A percentile compares a stretch with the other conserved stretches of the same genome.
Evolutionary conservation across 352 stramenopile species (phyloP).

Genomic region (Phytopythium boreale): DNA sequence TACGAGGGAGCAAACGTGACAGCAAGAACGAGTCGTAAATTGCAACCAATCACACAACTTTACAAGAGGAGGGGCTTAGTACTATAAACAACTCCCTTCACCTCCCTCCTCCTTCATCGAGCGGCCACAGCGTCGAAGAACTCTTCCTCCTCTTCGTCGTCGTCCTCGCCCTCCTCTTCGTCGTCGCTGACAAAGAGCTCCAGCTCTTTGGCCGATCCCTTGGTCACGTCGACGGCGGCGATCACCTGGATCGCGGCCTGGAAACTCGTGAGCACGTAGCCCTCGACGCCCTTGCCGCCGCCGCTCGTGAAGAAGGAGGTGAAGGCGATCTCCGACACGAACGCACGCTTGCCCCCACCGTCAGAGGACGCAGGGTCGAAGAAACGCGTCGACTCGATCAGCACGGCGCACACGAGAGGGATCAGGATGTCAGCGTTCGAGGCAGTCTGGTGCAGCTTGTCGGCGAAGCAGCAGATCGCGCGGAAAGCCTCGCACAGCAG

Average conservation of each 20-base stretch:
- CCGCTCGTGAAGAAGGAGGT: slow-evolving; percentile 76
- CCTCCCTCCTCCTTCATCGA: not conserved
- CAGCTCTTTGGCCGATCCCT: slow-evolving; percentile 47
- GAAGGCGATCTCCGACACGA: slow-evolving; percentile 74
- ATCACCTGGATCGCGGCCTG: slow-evolving; percentile 71
- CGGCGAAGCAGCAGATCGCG: slow-evolving; percentile 60
- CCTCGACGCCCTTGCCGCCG: slow-evolving; percentile 70
- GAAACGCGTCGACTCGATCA: slow-evolving; percentile 38
- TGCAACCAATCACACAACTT: not conserved
- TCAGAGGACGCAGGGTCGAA: slow-evolving; percentile 5
- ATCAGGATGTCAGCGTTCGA: slow-evolving; percentile 74
- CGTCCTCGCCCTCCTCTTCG: slow-evolving; percentile 17
- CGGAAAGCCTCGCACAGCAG: slow-evolving; percentile 59
- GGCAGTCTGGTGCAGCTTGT: slow-evolving; percentile 54
- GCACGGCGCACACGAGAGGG: slow-evolving; percentile 57
- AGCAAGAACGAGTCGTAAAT: not conserved
- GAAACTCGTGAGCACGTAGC: slow-evolving; percentile 76
- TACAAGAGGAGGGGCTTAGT: too few species aligned
- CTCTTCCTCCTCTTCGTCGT: slow-evolving; percentile 36
- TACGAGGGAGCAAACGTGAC: too few species aligned
- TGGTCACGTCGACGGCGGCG: slow-evolving; percentile 54
- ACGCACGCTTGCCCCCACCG: slow-evolving; percentile 14
- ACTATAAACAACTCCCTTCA: not conserved
- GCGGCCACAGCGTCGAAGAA: slow-evolving; percentile 52
- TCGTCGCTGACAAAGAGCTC: slow-evolving; percentile 43